Base-by-base conservation (phyloP, 2,329 filamentous ascomycete genomes). In the Pseudogymnoascus sp. region DNA sequence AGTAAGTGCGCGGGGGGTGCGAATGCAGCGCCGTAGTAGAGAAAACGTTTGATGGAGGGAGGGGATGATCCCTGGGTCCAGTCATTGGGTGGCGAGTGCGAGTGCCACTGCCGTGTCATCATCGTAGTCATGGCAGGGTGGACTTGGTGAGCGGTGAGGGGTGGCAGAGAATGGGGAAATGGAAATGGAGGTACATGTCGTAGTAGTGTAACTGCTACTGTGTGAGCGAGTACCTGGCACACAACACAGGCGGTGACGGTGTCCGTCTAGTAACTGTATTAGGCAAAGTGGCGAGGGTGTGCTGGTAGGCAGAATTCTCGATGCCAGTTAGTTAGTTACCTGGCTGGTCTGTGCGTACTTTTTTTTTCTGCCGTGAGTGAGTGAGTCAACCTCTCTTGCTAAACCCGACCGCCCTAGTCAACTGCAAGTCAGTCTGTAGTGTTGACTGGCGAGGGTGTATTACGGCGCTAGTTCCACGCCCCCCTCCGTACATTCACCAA, bases 71-170 rank as follows among this genome's bases (percentile, higher is more conserved):
- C 42, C 42, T 47, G 21, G 21, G 2, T 47, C 5, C 21, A 47
- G 42, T 26, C 11, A 47, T 47, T 47, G 42, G 42, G 42, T 47
- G 42, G 42, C 42, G 42, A 47, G 42, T 47, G 42, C 42, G 42
- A 47, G 42, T 47, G 42, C 42, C 42, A 47, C 42, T 47, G 21
- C 42, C 42, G 42, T 47, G 42, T 47, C 42, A 44, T 47, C 42
- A 44, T 44, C 7, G 61, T 44, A 9, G 36, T 66, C 33, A 60
- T 66, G 10, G 61, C 64, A 15, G 40, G 11, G 26, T 9, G 10
- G 15, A 28, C 17, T 28, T 23, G 33, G 31, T 40, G 17, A 35
- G 40, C 59, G 59, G 59, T 61, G 59, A 61, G 15, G 35, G 15
- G 35, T 19, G 40, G 59, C 31, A 61, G 59, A 40, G 10, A 47